Conservation (phyloP, 495 filamentous ascomycete species). For the Aspergillus steynii region DNA sequence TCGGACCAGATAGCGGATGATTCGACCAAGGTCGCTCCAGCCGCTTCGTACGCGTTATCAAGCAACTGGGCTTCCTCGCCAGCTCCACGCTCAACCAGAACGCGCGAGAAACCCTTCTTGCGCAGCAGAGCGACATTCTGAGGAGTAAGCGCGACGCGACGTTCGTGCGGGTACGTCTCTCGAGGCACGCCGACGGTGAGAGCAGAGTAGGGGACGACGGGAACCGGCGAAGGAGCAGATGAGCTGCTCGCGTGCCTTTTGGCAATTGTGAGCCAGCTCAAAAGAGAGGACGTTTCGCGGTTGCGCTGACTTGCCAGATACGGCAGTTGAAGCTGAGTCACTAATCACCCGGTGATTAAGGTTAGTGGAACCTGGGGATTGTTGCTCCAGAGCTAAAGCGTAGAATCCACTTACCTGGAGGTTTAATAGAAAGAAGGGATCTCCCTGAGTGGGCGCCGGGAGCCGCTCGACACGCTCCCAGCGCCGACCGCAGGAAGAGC, state of each 20-base stretch:
- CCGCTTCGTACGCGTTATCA: conserved; percentile 68
- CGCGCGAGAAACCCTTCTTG: conserved; percentile 75
- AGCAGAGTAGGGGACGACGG: conserved; percentile 64
- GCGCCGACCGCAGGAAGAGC: conserved; percentile 32
- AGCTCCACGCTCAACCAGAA: conserved; percentile 73
- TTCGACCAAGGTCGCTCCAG: conserved; percentile 71
- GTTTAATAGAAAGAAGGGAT: conserved; percentile 16
- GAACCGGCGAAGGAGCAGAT: conserved; percentile 48
- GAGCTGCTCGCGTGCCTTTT: conserved; percentile 28
- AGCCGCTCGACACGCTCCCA: conserved; percentile 34
- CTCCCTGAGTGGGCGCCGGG: conserved; percentile 29
- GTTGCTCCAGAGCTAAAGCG: not conserved
- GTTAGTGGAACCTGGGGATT: conserved; percentile 12
- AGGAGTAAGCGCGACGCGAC: conserved; percentile 76
- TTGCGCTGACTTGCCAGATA: conserved; percentile 14
- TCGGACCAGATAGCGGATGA: conserved; percentile 60
- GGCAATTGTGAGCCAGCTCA: conserved; percentile 22
- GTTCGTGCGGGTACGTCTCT: conserved; percentile 70
- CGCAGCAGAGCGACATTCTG: conserved; percentile 73
- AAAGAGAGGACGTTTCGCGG: conserved; percentile 3
- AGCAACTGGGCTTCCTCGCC: conserved; percentile 71
- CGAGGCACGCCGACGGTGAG: conserved; percentile 71
- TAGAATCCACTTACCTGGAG: conserved; percentile 24
- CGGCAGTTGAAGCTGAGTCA: conserved; percentile 16
- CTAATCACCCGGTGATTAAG: conserved; percentile 12